Evolutionary conservation across 2,329 filamentous ascomycete genomes (phyloP).

Genomic region (Raffaelea albimanens): DNA sequence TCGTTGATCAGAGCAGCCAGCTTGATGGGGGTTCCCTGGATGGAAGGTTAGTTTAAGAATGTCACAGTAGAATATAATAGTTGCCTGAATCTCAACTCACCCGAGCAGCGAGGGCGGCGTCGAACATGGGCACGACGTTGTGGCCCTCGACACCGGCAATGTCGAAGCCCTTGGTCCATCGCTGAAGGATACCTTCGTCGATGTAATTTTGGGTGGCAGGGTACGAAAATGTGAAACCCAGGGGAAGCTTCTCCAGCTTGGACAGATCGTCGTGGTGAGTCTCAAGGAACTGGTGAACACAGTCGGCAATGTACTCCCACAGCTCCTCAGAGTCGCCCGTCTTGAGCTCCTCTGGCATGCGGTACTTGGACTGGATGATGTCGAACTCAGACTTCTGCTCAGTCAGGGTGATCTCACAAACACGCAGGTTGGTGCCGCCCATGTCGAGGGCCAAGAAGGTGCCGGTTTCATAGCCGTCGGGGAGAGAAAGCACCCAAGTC

Average conservation of each 20-base stretch:
- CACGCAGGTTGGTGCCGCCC: conserved; percentile 91
- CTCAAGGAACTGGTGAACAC: conserved; percentile 81
- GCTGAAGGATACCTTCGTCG: conserved; percentile 82
- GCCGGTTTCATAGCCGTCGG: conserved; percentile 77
- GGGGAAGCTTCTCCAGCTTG: conserved; percentile 56
- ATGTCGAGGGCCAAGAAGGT: conserved; percentile 88
- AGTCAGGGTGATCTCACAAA: conserved; percentile 85
- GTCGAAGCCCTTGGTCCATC: conserved; percentile 97
- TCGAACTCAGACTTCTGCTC: conserved; percentile 85
- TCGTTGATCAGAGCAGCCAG: conserved; percentile 93
- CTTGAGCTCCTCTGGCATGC: conserved; percentile 88
- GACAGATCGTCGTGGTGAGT: conserved; percentile 64
- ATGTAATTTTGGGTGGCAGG: conserved; percentile 90
- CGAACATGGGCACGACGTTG: conserved; percentile 83
- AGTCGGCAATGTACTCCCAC: conserved; percentile 93
- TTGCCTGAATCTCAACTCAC: conserved; percentile 31
- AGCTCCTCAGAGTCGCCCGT: conserved; percentile 74
- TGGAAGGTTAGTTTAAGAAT: conserved; percentile 5
- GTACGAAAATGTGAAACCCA: conserved; percentile 96
- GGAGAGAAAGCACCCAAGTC: conserved; percentile 89
- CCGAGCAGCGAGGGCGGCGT: conserved; percentile 62
- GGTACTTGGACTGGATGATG: conserved; percentile 93
- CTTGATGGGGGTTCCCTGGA: conserved; percentile 78
- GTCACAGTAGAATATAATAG: too few species aligned
- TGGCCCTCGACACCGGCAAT: conserved; percentile 84